Evolutionary conservation across 441 rosid genomes (phyloP).

Genomic region (Iberis amara): DNA sequence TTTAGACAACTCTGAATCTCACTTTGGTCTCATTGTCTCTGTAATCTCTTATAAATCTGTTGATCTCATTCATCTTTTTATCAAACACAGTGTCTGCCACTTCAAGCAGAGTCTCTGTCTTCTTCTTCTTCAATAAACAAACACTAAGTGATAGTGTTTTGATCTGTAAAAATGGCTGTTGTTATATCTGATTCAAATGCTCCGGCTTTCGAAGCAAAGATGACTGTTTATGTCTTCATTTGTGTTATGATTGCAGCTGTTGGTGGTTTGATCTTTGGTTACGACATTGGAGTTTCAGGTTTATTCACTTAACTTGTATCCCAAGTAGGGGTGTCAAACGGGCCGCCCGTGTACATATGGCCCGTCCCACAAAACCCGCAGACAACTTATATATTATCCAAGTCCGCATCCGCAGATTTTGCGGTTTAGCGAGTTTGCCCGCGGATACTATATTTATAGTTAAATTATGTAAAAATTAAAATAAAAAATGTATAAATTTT

Average conservation of each 20-base stretch:
- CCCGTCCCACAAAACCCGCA: no score
- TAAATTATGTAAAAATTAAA: no score
- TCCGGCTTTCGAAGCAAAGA: slow-evolving; percentile 48
- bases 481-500: no score
- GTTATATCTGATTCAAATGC: slow-evolving; percentile 25
- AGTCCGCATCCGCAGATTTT: no score
- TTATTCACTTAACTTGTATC: neutral
- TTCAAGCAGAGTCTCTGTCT: slow-evolving; percentile 26
- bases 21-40: slow-evolving; percentile 11
- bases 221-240: slow-evolving; percentile 41
- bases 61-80: slow-evolving; percentile 15
- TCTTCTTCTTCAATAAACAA: slow-evolving; percentile 15
- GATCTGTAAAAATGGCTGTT: slow-evolving; percentile 46
- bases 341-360: no score
- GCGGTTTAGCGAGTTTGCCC: no score
- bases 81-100: slow-evolving; percentile 20
- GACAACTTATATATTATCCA: no score
- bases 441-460: no score
- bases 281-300: slow-evolving; percentile 61
- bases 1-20: slow-evolving; percentile 29
- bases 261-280: slow-evolving; percentile 55
- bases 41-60: slow-evolving; percentile 16
- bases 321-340: no score
- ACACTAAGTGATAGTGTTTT: no score
- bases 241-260: slow-evolving; percentile 53